Conservation (phyloP, 2,329 filamentous ascomycete species). For the Verticillium albo-atrum region DNA sequence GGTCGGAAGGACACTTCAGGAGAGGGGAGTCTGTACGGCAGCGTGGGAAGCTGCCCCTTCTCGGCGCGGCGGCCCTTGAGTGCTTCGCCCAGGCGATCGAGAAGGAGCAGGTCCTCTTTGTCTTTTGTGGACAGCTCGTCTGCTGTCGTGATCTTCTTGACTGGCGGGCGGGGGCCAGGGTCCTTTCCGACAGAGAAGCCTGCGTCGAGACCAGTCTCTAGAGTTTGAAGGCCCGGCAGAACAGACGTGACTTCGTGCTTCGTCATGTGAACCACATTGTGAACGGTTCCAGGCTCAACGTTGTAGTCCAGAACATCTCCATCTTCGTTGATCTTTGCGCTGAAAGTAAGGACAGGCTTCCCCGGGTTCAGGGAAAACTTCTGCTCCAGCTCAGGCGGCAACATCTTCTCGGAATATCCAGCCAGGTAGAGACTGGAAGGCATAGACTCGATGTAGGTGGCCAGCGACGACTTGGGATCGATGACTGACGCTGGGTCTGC, state of each 20-base stretch:
- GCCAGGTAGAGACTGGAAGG: conserved; percentile 57
- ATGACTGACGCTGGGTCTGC: conserved; percentile 75
- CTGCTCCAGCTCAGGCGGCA: conserved; percentile 37
- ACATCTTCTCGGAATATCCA: conserved; percentile 54
- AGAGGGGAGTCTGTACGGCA: conserved; percentile 1
- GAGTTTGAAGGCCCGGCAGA: conserved; percentile 4
- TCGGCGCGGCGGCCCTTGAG: conserved; percentile 26
- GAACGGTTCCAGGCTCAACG: conserved; percentile 49
- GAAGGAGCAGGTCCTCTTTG: conserved; percentile 39
- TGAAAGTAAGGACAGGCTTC: conserved; percentile 57
- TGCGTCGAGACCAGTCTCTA: neutral
- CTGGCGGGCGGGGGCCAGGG: conserved; percentile 16
- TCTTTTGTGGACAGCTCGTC: conserved; percentile 36
- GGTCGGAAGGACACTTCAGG: conserved; percentile 38
- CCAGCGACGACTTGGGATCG: conserved; percentile 50
- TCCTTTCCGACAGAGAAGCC: conserved; percentile 27
- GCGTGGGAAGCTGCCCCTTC: conserved; percentile 10
- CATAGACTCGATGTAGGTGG: conserved; percentile 56
- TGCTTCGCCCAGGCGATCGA: conserved; percentile 43
- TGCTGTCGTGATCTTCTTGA: conserved; percentile 38
- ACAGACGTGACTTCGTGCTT: conserved; percentile 9
- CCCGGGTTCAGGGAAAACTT: conserved; percentile 50
- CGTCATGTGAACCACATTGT: conserved; percentile 53
- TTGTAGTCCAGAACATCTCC: conserved; percentile 51
- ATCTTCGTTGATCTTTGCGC: conserved; percentile 47